Conservation (phyloP, 495 filamentous ascomycete species). For the Umbilicaria muhlenbergii region DNA sequence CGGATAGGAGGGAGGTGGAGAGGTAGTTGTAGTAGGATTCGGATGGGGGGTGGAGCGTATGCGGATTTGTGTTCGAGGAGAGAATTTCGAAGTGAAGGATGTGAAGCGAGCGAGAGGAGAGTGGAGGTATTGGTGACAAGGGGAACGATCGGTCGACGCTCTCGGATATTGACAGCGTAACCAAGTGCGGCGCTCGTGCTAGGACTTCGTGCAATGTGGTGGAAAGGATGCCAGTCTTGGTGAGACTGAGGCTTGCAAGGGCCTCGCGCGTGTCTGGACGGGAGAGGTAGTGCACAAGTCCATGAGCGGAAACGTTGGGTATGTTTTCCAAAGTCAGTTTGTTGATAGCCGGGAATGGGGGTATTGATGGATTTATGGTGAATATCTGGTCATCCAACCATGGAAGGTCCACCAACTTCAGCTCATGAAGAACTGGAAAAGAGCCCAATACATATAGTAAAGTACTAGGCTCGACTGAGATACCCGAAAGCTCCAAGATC, state of each 20-base stretch:
- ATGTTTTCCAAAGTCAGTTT: conserved; percentile 52
- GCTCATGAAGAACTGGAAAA: conserved; percentile 48
- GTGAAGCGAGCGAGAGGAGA: conserved; percentile 49
- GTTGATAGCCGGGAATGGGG: conserved; percentile 53
- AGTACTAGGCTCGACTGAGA: conserved; percentile 56
- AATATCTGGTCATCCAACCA: conserved; percentile 67
- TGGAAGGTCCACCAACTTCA: conserved; percentile 52
- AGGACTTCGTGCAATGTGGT: conserved; percentile 49
- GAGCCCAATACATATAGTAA: conserved; percentile 54
- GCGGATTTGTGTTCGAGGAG: conserved; percentile 32
- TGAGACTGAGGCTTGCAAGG: conserved; percentile 46
- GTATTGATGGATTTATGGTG: conserved; percentile 33
- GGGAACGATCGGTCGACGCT: conserved; percentile 52
- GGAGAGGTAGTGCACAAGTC: conserved; percentile 49
- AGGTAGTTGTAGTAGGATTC: conserved; percentile 75
- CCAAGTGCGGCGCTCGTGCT: conserved; percentile 41
- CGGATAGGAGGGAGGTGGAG: conserved; percentile 61
- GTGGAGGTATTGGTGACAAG: conserved; percentile 37
- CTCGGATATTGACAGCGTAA: conserved; percentile 48
- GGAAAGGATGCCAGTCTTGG: conserved; percentile 49
- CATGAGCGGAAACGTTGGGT: conserved; percentile 52
- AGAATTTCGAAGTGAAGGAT: conserved; percentile 73
- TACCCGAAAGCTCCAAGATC: conserved; percentile 54
- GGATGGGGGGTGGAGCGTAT: conserved; percentile 41
- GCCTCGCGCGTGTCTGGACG: conserved; percentile 27